Evolutionary conservation across 768 basidiomycete species (phyloP).

Genomic region (Xerocomus spinulosus): DNA sequence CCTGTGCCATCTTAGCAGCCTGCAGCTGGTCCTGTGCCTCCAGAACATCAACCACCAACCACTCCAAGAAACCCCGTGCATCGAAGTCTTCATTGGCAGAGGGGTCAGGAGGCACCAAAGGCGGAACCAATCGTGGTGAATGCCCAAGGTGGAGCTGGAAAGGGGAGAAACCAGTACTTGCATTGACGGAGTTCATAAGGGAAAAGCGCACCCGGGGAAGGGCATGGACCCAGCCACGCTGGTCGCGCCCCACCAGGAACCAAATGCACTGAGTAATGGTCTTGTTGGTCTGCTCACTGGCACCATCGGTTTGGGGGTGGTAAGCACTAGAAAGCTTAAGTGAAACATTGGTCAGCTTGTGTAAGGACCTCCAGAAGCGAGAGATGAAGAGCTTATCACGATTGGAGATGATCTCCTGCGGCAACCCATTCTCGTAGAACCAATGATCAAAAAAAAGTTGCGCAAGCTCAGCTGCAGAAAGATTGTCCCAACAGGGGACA

Average conservation of each 20-base stretch:
- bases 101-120: accelerated
- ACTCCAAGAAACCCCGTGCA: not conserved
- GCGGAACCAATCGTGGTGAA: not conserved
- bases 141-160: not conserved
- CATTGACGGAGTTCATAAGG: not conserved
- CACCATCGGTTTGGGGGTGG: not conserved
- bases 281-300: not conserved
- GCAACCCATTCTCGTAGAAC: not conserved
- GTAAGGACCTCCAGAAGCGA: not conserved
- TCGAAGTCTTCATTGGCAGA: not conserved
- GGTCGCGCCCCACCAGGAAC: not conserved
- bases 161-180: not conserved
- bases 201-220: not conserved
- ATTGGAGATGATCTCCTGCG: not conserved
- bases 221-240: not conserved
- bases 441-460: not conserved
- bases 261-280: not conserved
- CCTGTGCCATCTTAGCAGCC: not conserved
- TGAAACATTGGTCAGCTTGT: not conserved
- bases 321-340: not conserved
- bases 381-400: not conserved
- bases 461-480: not conserved
- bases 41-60: not conserved
- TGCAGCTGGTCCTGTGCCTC: not conserved
- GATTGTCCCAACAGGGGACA: constrained; percentile 7